Evolutionary conservation across 768 basidiomycete genomes (phyloP).

Genomic region (Mycena pura): DNA sequence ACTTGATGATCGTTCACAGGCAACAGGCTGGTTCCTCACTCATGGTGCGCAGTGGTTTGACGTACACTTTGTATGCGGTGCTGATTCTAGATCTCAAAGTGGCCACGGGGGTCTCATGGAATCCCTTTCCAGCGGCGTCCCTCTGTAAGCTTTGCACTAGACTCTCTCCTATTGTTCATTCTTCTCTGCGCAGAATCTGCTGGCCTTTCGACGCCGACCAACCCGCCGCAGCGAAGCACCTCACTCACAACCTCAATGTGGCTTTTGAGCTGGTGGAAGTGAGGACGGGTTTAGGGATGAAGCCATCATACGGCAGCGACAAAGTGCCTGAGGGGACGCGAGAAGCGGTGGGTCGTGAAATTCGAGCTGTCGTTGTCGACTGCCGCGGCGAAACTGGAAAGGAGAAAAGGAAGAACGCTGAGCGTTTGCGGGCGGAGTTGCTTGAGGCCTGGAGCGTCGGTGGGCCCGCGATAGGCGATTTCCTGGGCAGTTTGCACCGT

Average conservation of each 20-base stretch:
- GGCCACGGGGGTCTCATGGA: conserved; percentile 33
- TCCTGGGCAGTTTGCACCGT: too few relatives aligned
- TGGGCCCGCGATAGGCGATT: neutral
- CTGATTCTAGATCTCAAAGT: too few relatives aligned
- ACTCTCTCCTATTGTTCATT: too few relatives aligned
- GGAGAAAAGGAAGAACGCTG: conserved; percentile 18
- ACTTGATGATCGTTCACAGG: conserved; percentile 5
- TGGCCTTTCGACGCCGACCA: conserved; percentile 34
- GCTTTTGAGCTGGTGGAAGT: conserved; percentile 31
- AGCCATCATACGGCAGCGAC: conserved; percentile 19
- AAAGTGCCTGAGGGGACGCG: conserved; percentile 19
- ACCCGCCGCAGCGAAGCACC: conserved; percentile 23
- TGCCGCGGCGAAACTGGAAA: conserved; percentile 19
- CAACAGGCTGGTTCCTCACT: conserved; percentile 32
- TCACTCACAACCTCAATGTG: conserved; percentile 24
- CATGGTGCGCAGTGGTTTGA: too few relatives aligned
- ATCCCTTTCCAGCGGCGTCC: conserved; percentile 27
- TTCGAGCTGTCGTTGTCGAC: conserved; percentile 8
- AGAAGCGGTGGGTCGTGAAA: conserved; percentile 24
- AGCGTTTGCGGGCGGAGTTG: neutral
- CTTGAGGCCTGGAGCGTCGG: neutral
- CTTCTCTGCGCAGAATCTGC: conserved; percentile 22
- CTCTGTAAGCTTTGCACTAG: conserved; percentile 24
- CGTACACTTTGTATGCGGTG: too few relatives aligned
- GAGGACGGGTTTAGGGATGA: conserved; percentile 25